Evolutionary conservation across 1,284 basidiomycete genomes (phyloP), one percentile per base, ranked within the genome.

Genomic region (Ustanciosporium gigantosporum): DNA sequence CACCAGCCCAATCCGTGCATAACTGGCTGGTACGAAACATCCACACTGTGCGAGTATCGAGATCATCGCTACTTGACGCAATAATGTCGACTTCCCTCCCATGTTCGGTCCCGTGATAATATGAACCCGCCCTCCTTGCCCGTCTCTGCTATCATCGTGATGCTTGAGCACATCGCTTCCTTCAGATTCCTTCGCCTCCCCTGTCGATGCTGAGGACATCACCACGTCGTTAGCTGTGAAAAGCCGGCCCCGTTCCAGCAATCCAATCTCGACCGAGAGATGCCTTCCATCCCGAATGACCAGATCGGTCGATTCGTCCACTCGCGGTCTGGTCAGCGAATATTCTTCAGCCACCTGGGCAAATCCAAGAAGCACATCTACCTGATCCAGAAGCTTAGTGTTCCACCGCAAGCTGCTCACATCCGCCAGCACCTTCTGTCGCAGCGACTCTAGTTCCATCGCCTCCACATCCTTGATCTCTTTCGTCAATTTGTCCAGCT

Each of bases 71-170:
- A 86, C 89, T 76, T 96, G 93, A 14, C 94, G 88, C 16, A 99
- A 83, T 24, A 90, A 83, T 0, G 94, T 97, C 1, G 90, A 93
- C 79, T 99, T 97, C 39, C 70, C 90, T 85, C 32, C 90, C 91
- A 96, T 96, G 73, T 97, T 97, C 0, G 94, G 94, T 0, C 94
- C 94, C 1, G 93, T 97, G 65, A 97, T 88, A 39, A 95, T 76
- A 50, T 86, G 82, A 4, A 96, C 72, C 2, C 31, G 27, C 0
- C 23, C 25, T 6, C 13, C n/a, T 21, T 9, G 9, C 8, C 7
- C 32, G 32, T 19, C 8, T 9, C 15, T 17, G 32, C 7, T 17
- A 9, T 9, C 20, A 84, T 85, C 9, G 86, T 84, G 5, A 79
- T 71, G 1, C 84, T 80, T 3, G 81, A 53, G 9, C 7, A 8